Evolutionary conservation across 2,329 filamentous ascomycete species (phyloP), one percentile per base, ranked within the genome.

Genomic region (Pseudocercospora vitis): DNA sequence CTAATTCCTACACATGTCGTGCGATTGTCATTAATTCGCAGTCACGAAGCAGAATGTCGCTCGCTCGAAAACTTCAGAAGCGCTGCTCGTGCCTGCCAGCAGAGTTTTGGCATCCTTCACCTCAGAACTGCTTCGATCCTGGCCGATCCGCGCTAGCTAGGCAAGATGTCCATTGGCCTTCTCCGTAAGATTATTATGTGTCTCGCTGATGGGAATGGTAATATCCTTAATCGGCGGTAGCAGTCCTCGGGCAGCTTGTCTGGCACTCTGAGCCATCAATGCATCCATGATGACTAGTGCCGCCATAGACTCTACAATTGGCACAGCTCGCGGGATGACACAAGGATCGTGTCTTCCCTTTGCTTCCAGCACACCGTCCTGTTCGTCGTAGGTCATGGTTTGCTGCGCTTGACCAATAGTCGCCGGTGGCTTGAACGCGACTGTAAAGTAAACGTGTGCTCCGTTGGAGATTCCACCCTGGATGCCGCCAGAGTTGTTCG

Each of bases 401-500:
- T 80, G 81, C 76, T 97, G 92, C 37, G 88, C 87, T 74, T 92
- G 87, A 40, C 89, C 87, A 68, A 97, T 97, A 2, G 94, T 97
- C 24, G 92, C 91, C 2, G 92, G 85, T 7, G 92, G 89, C 80
- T 97, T 97, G 83, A 97, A 97, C 12, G 84, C 91, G 4, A 96
- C 86, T 47, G 88, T 85, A 82, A 97, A 97, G 80, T 94, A 97
- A 75, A 97, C 90, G 55, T 86, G 87, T 31, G 89, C 89, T 53
- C 92, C 94, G 73, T 97, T 97, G 47, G 88, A 87, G 73, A 97
- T 97, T 48, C 92, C 92, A 37, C 92, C 94, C 76, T 97, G 92
- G 63, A 97, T 89, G 60, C 92, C 94, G 9, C 92, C 92, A 2
- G 87, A 92, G 78, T 96, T 91, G 78, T 97, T 97, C 21, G 92